Evolutionary conservation across 495 filamentous ascomycete species (phyloP).

Genomic region (Penicillium salamii): DNA sequence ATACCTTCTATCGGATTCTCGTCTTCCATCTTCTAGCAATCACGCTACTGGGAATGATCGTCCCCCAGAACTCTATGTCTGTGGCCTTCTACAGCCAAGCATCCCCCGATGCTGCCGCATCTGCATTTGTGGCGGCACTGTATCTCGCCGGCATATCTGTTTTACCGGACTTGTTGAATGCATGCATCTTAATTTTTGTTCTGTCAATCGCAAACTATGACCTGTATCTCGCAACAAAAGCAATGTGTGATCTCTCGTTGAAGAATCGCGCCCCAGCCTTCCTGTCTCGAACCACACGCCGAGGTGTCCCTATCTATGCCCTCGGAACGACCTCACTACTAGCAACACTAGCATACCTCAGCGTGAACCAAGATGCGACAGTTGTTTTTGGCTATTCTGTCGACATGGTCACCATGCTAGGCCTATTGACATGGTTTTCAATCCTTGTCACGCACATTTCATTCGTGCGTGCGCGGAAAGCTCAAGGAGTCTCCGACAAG

Average conservation of each 20-base stretch:
- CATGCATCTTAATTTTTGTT: constrained; percentile 69
- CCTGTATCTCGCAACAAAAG: constrained; percentile 64
- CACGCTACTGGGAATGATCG: constrained; percentile 50
- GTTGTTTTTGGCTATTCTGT: constrained; percentile 76
- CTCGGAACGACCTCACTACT: constrained; percentile 57
- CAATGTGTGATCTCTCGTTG: constrained; percentile 69
- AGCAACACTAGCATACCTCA: constrained; percentile 70
- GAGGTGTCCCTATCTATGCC: constrained; percentile 71
- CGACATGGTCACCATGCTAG: constrained; percentile 74
- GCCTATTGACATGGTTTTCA: constrained; percentile 65
- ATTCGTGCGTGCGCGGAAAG: constrained; percentile 68
- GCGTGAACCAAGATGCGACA: constrained; percentile 58
- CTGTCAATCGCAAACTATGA: constrained; percentile 68
- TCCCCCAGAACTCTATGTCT: constrained; percentile 45
- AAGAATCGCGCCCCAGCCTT: constrained; percentile 68
- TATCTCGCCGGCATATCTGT: constrained; percentile 45
- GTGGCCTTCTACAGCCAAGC: constrained; percentile 37
- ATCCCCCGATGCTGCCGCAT: constrained; percentile 39
- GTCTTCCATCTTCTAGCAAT: constrained; percentile 67
- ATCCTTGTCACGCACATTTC: constrained; percentile 76
- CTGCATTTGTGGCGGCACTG: constrained; percentile 61
- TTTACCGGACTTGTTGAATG: constrained; percentile 57
- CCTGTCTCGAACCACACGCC: constrained; percentile 61
- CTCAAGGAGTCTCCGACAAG: constrained; percentile 61
- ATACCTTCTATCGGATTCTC: constrained; percentile 77